Evolutionary conservation across 2,329 filamentous ascomycete genomes (phyloP), one percentile per base, ranked within the genome.

Genomic region (Pezizomycotina sp.): DNA sequence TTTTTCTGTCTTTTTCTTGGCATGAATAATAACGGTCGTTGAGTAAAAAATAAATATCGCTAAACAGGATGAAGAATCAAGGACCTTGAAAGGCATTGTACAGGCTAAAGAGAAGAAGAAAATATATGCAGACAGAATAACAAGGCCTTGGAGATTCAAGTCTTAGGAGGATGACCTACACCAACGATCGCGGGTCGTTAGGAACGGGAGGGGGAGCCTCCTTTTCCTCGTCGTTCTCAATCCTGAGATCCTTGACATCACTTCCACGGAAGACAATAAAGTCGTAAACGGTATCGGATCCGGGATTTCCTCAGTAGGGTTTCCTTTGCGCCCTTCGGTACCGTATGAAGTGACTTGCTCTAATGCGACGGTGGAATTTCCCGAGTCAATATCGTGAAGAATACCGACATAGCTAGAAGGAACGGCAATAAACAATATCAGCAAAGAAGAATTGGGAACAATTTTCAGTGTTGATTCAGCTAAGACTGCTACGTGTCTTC

Each of bases 231-330:
- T 75, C 70, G 52, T 92, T 78, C 54, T 92, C 84, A 53, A 98
- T 86, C 52, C 82, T 79, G 53, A 98, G 68, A 58, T 98, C 89
- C 62, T 98, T 98, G 55, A 98, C 89, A 64, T 98, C 89, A 58
- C 82, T 93, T 51, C 89, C 89, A 43, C 86, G 77, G 60, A 98
- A 98, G 48, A 98, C 83, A 55, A 98, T 95, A 63, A 93, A 95
- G 57, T 95, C 89, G 64, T 93, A 98, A 54, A 92, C 70, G 56
- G 80, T 80, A 45, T 89, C 76, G 21, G 81, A 86, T 3, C 82
- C 23, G 77, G 62, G 40, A 92, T 78, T 60, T 92, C 84, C 47
- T 91, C 79, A 12, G 76, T 70, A 12, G 77, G 75, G 50, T 76
- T 74, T 49, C 68, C 71, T 55, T 76, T 77, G 48, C 89, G 80